phyloP scores from a whole-genome alignment of 2,329 filamentous ascomycete species.

The Fusarium transvaalense region DNA sequence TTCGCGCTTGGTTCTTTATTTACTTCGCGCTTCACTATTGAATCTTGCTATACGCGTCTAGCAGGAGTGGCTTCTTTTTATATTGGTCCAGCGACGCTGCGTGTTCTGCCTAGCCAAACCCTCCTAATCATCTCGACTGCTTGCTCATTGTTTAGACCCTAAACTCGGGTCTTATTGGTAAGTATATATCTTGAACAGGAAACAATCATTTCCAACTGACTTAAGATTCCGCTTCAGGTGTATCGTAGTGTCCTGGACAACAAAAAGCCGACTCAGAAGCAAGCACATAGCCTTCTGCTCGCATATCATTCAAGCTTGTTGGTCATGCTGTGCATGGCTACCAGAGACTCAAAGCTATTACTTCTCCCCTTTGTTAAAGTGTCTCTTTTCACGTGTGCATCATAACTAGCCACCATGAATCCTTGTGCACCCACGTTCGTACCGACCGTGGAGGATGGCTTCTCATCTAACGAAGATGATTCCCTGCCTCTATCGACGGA shows the following conservation, averaged over 20 bases:
- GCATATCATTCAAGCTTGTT: not conserved
- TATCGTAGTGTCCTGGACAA: not conserved
- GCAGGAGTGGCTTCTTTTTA: not conserved
- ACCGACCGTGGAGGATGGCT: conserved; percentile 32
- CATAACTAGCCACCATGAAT: conserved; percentile 43
- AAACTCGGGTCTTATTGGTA: not conserved
- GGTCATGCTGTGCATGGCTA: not conserved
- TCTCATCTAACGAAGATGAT: conserved; percentile 6
- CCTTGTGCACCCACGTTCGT: conserved; percentile 48
- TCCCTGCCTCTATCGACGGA: conserved; percentile 8
- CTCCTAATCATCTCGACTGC: not conserved
- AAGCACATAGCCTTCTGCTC: not conserved
- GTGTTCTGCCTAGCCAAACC: not conserved
- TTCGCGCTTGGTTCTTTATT: conserved; percentile 10
- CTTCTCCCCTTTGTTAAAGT: not conserved
- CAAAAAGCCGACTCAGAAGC: not conserved
- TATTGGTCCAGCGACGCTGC: not conserved
- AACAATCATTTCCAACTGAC: not conserved
- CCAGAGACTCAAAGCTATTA: not conserved
- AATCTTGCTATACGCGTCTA: not conserved
- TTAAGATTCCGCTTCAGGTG: not conserved
- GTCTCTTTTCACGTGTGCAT: not conserved
- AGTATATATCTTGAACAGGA: not conserved
- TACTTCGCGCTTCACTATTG: conserved; percentile 3
- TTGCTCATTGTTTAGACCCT: conserved; percentile 1